Evolutionary conservation across 331 rosid genomes (phyloP), one percentile per base, ranked within the genome.

Genomic region (Quercus phellos): DNA sequence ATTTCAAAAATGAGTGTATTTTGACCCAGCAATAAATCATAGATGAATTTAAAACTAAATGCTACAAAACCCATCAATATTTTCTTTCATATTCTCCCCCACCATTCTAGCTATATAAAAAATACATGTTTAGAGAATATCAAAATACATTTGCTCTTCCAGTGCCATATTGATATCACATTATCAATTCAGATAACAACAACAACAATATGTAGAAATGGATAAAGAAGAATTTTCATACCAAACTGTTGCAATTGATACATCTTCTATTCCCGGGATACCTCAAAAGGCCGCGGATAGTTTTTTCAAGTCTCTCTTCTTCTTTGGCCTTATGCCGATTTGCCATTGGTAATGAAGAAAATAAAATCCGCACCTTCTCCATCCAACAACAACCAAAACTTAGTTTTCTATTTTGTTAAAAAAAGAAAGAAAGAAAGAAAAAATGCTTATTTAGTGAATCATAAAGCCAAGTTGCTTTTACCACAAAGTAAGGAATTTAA

Each of bases 231-330:
- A 67, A 56, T 55, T 22, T 14, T 18, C 78, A 59, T 91, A 94
- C 99, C 99, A 94, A 78, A 74, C 79, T 72, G 69, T 90, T 92
- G 90, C 99, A 94, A 70, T 92, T 92, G 64, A 94, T 91, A 79
- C 99, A 94, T 84, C 96, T 88, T 73, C 91, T 80, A 73, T 95
- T 95, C 74, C 78, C 93, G 0, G 94, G 91, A 76, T 88, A 97
- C 82, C 88, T 91, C 77, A 89, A 42, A 55, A 95, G 97, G 55
- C 86, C 77, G 6, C 98, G 93, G 34, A 95, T 86, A n/a, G 55
- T 67, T 81, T 67, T 91, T 79, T 95, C 99, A 46, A 74, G 81
- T 75, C 69, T 86, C 55, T 90, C 93, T 4, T 91, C 98, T 84
- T 92, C 99, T 38, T 38, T 38, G 3, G 46, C 46, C 84, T 88